Base-by-base conservation (phyloP, 345 rosid genomes). In the Syzygium jambos region DNA sequence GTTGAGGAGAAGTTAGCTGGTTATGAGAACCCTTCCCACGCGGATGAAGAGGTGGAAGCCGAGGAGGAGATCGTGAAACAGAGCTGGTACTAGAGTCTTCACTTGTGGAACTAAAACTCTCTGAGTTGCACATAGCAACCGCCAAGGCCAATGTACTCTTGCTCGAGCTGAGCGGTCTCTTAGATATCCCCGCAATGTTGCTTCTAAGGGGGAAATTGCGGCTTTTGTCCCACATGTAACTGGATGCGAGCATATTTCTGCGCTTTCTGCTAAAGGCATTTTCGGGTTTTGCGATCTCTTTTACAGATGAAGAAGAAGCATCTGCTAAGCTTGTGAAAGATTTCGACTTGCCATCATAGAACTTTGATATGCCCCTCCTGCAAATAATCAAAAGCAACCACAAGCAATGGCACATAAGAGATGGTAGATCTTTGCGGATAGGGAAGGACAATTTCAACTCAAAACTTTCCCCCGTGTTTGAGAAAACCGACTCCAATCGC, bases 351-450 rank as follows among this genome's bases (percentile, higher is more conserved):
- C 99, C 99, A 78, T 85, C 90, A 90, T 95, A 98, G 89, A 91
- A 96, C 52, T 88, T 95, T 2, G 99, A 98, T 77, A 98, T 95
- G 19, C 99, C 97, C 90, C 92, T 93, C 93, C 99, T 95, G 94
- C 86, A 89, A 87, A 80, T 43, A 49, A 38, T 52, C 82, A 49
- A 19, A 85, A 41, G 7, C 38, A 52, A 38, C 51, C 88, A 88
- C 55, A 68, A 68, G 34, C 46, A 30, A 68, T 30, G 46, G 78
- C 78, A 30, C 43, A 8, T 16, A 82, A 29, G 9, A 9, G 52
- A 13, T 8, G 3, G 46, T 5, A 34, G 2, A 80, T 53, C 22
- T 41, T 29, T 15, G 15, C 38, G 3, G 10, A 17, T 15, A n/a
- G n/a, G 3, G 63, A 82, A 30, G 11, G 38, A 83, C 16, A 51